These are phyloP conservation scores for Hirschfeldia incana DNA, from an alignment of 345 rosid species.

Conservation along the genomic window DNA sequence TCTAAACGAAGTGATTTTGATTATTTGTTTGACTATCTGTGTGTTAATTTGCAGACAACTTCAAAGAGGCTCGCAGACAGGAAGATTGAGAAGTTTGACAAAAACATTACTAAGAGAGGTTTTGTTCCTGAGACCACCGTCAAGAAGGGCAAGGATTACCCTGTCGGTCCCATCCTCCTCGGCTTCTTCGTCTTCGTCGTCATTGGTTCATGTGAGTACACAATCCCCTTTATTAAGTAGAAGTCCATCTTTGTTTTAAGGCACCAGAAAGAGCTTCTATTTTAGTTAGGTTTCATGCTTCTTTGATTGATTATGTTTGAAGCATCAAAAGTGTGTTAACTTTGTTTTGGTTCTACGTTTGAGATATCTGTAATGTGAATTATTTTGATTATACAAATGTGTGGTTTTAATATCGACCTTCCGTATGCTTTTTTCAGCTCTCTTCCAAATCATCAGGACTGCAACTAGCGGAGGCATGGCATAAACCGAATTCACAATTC, in stretches of 20 bases:
- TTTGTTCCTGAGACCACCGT: constrained; percentile 76
- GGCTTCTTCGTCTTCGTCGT: constrained; percentile 94
- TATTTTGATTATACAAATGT: background rate
- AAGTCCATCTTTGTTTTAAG: background rate
- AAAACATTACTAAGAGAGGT: constrained; percentile 87
- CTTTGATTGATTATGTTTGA: background rate
- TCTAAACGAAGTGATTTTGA: background rate
- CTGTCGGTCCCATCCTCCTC: constrained; percentile 88
- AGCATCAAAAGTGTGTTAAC: background rate
- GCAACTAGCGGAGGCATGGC: constrained; percentile 82
- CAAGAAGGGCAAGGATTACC: constrained; percentile 85
- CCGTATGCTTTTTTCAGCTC: constrained; percentile 51
- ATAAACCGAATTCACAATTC: constrained; percentile 17
- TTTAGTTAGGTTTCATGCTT: background rate
- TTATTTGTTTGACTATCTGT: background rate
- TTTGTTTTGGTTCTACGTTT: background rate
- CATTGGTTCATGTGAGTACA: constrained; percentile 82
- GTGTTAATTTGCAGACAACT: constrained; percentile 57
- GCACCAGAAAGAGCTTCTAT: background rate
- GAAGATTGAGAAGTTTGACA: constrained; percentile 80
- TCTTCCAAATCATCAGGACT: constrained; percentile 96
- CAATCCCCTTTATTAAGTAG: background rate
- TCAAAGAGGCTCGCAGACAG: constrained; percentile 85
- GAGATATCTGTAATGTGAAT: too few species aligned
- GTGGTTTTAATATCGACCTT: background rate